Percentiles rank a stretch among this genome's conserved stretches.
These are phyloP conservation scores for Phytomonas francai DNA, from an alignment of 208 protist species.

Conservation along the genomic window DNA sequence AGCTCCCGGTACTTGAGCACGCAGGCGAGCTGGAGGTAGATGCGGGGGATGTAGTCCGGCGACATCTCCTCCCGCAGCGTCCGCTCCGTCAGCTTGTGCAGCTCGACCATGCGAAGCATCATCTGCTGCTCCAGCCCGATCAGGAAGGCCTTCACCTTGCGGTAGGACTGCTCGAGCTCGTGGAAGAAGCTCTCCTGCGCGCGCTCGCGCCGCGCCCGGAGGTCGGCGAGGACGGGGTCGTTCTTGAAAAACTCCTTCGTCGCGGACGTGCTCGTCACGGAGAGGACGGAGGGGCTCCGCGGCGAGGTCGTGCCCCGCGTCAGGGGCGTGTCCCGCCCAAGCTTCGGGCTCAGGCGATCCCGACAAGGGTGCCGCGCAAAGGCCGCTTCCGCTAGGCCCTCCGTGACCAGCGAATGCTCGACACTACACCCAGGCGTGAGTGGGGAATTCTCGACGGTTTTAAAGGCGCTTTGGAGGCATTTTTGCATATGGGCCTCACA, in stretches of 20 bases:
- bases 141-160: slow-evolving; percentile 51
- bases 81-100: slow-evolving; percentile 45
- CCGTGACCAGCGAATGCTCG: too few relatives aligned
- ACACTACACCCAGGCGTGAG: too few relatives aligned
- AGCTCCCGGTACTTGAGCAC: slow-evolving; percentile 63
- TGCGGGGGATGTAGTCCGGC: slow-evolving; percentile 40
- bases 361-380: not conserved
- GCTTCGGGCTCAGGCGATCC: too few relatives aligned
- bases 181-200: slow-evolving; percentile 56
- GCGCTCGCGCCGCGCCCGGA: slow-evolving; percentile 21
- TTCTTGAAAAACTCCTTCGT: slow-evolving; percentile 9
- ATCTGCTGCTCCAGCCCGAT: slow-evolving; percentile 39
- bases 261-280: slow-evolving; percentile 10
- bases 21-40: slow-evolving; percentile 58
- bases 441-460: too few relatives aligned
- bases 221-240: slow-evolving; percentile 16
- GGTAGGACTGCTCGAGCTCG: slow-evolving; percentile 47
- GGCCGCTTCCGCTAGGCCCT: not conserved
- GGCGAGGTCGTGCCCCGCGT: not conserved
- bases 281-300: slow-evolving; percentile 11
- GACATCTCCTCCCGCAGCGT: slow-evolving; percentile 35
- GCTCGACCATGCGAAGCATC: slow-evolving; percentile 20
- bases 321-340: not conserved
- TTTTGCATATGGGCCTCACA: not conserved
- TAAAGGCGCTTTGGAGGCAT: too few relatives aligned